Percentiles rank a stretch among this genome's conserved stretches.
Evolutionary conservation across 2,329 filamentous ascomycete genomes (phyloP).

Genomic region (Pestalotiopsis sp.): DNA sequence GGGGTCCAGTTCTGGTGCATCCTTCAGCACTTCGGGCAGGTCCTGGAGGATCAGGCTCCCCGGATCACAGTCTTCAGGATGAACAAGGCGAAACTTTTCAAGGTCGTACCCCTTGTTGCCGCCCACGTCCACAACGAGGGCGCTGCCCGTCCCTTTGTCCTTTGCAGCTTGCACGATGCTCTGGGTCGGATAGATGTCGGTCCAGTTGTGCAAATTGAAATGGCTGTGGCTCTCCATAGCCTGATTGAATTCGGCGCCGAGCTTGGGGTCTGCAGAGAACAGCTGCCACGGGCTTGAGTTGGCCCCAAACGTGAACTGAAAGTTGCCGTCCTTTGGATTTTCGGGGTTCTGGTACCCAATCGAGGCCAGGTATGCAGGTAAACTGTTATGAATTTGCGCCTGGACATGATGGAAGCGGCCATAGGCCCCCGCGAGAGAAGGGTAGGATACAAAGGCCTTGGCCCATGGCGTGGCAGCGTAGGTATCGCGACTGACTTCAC

Average conservation of each 20-base stretch:
- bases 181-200: conserved; percentile 36
- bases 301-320: not conserved
- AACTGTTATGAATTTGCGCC: conserved; percentile 10
- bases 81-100: conserved; percentile 32
- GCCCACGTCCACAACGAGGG: conserved; percentile 37
- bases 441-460: conserved; percentile 29
- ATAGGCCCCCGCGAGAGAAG: conserved; percentile 33
- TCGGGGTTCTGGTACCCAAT: not conserved
- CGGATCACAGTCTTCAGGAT: conserved; percentile 22
- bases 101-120: conserved; percentile 41
- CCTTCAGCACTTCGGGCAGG: not conserved
- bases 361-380: not conserved
- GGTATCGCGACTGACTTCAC: conserved; percentile 35
- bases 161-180: conserved; percentile 29
- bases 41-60: not conserved
- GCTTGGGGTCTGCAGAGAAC: conserved; percentile 29
- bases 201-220: conserved; percentile 40
- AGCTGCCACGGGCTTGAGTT: conserved; percentile 33
- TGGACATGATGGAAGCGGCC: conserved; percentile 36
- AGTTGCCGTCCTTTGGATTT: not conserved
- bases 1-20: not conserved
- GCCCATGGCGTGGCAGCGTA: conserved; percentile 38
- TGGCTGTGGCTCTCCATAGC: conserved; percentile 41
- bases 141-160: conserved; percentile 21
- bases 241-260: conserved; percentile 35